phyloP scores from a whole-genome alignment of 2,329 filamentous ascomycete genomes.

The Periconia sp. region DNA sequence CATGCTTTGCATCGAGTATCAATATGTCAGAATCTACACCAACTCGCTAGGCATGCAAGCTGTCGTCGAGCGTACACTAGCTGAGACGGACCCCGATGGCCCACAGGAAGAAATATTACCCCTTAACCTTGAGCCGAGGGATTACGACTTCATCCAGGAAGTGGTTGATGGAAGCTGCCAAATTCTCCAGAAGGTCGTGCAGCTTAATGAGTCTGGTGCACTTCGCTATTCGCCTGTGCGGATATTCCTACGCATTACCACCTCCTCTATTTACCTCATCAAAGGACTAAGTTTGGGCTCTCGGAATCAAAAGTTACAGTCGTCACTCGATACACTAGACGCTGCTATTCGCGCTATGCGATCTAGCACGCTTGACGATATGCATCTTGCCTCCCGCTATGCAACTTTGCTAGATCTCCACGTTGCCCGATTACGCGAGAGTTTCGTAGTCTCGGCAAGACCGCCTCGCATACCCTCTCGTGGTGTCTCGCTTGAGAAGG shows the following conservation, averaged over 20 bases:
- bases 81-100: conserved; percentile 43
- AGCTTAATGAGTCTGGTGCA: conserved; percentile 53
- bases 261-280: conserved; percentile 62
- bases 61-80: conserved; percentile 61
- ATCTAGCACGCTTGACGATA: conserved; percentile 58
- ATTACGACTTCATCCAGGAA: conserved; percentile 63
- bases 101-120: conserved; percentile 48
- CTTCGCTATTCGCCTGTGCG: conserved; percentile 61
- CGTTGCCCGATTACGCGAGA: conserved; percentile 44
- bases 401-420: conserved; percentile 55
- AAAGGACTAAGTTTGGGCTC: conserved; percentile 58
- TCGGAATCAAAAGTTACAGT: conserved; percentile 56
- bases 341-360: conserved; percentile 56
- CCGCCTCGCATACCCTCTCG: conserved; percentile 43
- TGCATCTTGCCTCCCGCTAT: conserved; percentile 59
- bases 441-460: conserved; percentile 44
- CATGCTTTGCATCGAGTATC: conserved; percentile 60
- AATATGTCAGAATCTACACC: conserved; percentile 51
- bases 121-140: conserved; percentile 55
- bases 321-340: conserved; percentile 56
- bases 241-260: conserved; percentile 61
- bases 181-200: conserved; percentile 57
- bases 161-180: conserved; percentile 61
- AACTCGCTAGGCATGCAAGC: conserved; percentile 62
- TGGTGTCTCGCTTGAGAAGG: conserved; percentile 36